Conservation (phyloP, 805 yeast species). For the Candida michaelii region DNA sequence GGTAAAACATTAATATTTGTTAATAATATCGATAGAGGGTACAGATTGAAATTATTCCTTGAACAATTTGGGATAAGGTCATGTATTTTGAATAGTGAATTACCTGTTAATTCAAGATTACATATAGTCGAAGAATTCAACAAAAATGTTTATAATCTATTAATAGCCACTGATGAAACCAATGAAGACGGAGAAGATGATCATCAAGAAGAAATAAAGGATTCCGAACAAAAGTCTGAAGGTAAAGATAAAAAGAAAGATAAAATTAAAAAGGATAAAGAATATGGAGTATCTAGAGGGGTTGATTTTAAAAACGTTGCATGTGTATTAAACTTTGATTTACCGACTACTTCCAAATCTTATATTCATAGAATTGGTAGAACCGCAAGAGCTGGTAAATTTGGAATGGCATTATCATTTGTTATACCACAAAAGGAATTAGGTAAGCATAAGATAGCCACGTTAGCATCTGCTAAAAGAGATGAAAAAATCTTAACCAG, state of each 20-base stretch:
- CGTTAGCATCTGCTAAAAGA: constrained; percentile 63
- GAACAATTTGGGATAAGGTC: constrained; percentile 93
- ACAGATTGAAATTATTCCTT: constrained; percentile 82
- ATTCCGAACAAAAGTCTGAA: constrained; percentile 11
- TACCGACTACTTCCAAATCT: constrained; percentile 85
- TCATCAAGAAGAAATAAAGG: constrained; percentile 43
- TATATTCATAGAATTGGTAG: constrained; percentile 94
- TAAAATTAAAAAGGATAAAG: constrained; percentile 55
- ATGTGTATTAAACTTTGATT: constrained; percentile 92
- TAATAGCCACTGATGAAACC: constrained; percentile 95
- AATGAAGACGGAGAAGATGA: constrained; percentile 55
- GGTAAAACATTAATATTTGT: constrained; percentile 92
- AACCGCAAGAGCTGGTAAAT: constrained; percentile 95
- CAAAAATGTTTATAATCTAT: constrained; percentile 77
- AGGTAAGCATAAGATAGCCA: constrained; percentile 86
- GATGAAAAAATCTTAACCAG: constrained; percentile 85
- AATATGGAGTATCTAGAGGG: constrained; percentile 95
- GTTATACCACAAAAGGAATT: constrained; percentile 80
- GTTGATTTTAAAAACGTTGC: constrained; percentile 96
- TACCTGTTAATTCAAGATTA: constrained; percentile 88
- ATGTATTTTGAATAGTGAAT: constrained; percentile 86
- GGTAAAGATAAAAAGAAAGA: constrained; percentile 17
- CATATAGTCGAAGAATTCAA: constrained; percentile 96
- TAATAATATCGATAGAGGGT: constrained; percentile 92
- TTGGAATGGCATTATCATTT: constrained; percentile 93